Evolutionary conservation across 2,329 filamentous ascomycete genomes (phyloP), one percentile per base, ranked within the genome.

Genomic region (Phaeoacremonium minimum): DNA sequence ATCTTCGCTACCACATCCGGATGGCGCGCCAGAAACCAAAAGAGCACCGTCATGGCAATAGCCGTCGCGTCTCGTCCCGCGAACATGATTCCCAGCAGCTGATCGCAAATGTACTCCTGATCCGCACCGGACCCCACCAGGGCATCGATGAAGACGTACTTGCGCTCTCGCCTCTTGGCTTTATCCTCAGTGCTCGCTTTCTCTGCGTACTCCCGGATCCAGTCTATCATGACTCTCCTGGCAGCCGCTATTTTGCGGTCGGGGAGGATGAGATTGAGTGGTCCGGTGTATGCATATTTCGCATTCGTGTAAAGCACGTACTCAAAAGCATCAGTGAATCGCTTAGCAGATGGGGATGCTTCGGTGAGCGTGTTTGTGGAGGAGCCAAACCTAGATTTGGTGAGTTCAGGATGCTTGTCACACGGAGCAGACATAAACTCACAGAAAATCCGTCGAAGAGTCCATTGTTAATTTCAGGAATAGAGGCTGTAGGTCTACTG

Each of bases 41-140:
- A 45, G 2, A 44, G 50, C 50, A 48, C 51, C 6, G 47, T 46
- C 6, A 51, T 34, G 16, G 46, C 47, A 30, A 42, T 50, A 3
- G 44, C 50, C 8, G 47, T 50, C 5, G 48, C 47, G 32, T 51
- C 50, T 13, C 50, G 40, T 5, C 50, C 48, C 3, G 46, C 48
- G 2, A 51, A 36, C 11, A 52, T 32, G 12, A 52, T 42, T 18
- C 51, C 47, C 12, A 52, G 43, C 4, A 48, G 34, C 17, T 52
- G 50, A 13, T 50, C 46, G 3, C 50, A 39, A 18, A 51, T 31
- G 4, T 46, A 42, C 7, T 28, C 40, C 15, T 43, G 18, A 2
- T 38, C 31, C 17, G 29, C 30, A 4, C 30, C 30, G 17, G 33
- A 17, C 30, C 30, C 30, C 13, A 28, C 31, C 17, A 38, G 17